phyloP scores from a whole-genome alignment of 2,329 filamentous ascomycete species.

The Ceratocystis albifundus region DNA sequence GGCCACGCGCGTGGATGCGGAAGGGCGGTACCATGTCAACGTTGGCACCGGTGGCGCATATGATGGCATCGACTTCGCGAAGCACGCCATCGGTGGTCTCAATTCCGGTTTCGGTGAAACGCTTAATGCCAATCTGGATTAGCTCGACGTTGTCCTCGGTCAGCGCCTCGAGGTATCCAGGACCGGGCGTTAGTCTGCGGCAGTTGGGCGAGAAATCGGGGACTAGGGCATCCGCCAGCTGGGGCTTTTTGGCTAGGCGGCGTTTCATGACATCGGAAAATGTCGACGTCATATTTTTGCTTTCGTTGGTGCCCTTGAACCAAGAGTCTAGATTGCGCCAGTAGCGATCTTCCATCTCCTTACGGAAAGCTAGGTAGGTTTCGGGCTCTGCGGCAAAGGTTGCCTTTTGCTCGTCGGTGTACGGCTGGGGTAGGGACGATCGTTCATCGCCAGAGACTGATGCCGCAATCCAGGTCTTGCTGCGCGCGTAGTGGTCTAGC shows the following conservation, averaged over 20 bases:
- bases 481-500: conserved; percentile 54
- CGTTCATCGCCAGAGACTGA: conserved; percentile 47
- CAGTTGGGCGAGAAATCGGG: conserved; percentile 55
- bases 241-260: conserved; percentile 43
- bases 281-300: conserved; percentile 36
- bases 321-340: conserved; percentile 47
- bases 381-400: conserved; percentile 46
- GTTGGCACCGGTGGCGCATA: conserved; percentile 59
- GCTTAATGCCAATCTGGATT: conserved; percentile 44
- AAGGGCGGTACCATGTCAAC: conserved; percentile 49
- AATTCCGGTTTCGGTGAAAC: conserved; percentile 49
- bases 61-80: conserved; percentile 50
- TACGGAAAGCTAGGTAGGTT: conserved; percentile 49
- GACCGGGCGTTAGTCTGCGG: conserved; percentile 52
- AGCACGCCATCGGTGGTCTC: conserved; percentile 46
- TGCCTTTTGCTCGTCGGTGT: conserved; percentile 44
- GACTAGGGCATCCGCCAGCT: conserved; percentile 44
- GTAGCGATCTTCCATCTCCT: conserved; percentile 47
- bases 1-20: conserved; percentile 39
- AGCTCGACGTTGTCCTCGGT: conserved; percentile 50
- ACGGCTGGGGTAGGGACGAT: conserved; percentile 45
- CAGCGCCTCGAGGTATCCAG: conserved; percentile 56
- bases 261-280: conserved; percentile 44
- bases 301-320: conserved; percentile 43
- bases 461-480: conserved; percentile 55